Conservation (phyloP, 805 yeast species). For the Wickerhamiella cacticola region DNA sequence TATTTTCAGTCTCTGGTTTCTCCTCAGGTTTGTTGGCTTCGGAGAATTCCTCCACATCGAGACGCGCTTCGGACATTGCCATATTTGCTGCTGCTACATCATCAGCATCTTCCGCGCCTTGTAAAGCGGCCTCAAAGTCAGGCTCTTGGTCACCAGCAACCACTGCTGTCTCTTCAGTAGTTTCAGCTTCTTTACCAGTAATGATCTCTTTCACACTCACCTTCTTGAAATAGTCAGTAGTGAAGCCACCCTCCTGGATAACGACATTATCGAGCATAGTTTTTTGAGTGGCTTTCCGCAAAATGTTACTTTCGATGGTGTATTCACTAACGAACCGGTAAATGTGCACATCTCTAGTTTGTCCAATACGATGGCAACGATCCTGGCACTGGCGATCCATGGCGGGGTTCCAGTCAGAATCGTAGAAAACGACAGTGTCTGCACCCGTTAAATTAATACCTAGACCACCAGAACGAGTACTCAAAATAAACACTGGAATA, state of each 20-base stretch:
- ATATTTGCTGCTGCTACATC: conserved; percentile 65
- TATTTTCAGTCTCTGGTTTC: conserved; percentile 10
- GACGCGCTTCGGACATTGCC: conserved; percentile 73
- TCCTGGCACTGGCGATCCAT: conserved; percentile 99
- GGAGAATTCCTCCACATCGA: conserved; percentile 73
- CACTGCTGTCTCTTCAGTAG: neutral
- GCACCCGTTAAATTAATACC: conserved; percentile 98
- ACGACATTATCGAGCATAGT: conserved; percentile 86
- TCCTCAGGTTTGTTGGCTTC: conserved; percentile 25
- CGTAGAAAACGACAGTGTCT: conserved; percentile 95
- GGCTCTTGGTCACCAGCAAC: conserved; percentile 6
- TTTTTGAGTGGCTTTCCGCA: conserved; percentile 89
- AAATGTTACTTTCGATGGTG: conserved; percentile 90
- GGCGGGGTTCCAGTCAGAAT: conserved; percentile 98
- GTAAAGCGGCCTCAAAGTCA: conserved; percentile 44
- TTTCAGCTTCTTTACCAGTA: conserved; percentile 21
- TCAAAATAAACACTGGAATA: conserved; percentile 81
- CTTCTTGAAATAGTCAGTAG: conserved; percentile 88
- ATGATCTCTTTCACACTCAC: conserved; percentile 75
- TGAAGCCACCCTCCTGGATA: conserved; percentile 95
- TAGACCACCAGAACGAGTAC: conserved; percentile 95
- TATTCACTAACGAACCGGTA: conserved; percentile 91
- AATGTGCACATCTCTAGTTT: conserved; percentile 93
- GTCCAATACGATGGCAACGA: conserved; percentile 98
- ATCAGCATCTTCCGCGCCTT: conserved; percentile 89